phyloP scores from a whole-genome alignment of 2,329 filamentous ascomycete species.

The Rutstroemia sp. region DNA sequence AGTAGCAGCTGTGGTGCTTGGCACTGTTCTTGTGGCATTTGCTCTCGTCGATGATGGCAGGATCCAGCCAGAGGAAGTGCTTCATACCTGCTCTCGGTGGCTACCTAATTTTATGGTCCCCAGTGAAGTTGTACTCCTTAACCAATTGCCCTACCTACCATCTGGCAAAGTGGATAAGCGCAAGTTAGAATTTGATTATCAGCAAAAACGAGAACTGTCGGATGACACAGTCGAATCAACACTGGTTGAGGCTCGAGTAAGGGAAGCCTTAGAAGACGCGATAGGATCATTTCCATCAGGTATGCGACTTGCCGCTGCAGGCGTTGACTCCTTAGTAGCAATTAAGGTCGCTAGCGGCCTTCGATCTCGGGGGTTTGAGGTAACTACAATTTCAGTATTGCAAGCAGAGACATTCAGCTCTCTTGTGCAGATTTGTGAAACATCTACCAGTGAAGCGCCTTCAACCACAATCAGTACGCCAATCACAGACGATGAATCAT shows the following conservation, averaged over 20 bases:
- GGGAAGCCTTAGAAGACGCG: slow-evolving; percentile 16
- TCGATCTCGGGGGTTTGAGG: slow-evolving; percentile 44
- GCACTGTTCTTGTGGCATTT: slow-evolving; percentile 63
- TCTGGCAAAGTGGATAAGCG: slow-evolving; percentile 80
- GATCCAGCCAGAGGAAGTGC: slow-evolving; percentile 38
- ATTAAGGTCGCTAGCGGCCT: slow-evolving; percentile 60
- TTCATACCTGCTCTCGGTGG: slow-evolving; percentile 61
- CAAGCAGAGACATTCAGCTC: slow-evolving; percentile 41
- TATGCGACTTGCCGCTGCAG: slow-evolving; percentile 43
- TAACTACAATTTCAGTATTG: slow-evolving; percentile 56
- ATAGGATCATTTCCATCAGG: slow-evolving; percentile 22
- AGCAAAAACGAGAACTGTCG: slow-evolving; percentile 19
- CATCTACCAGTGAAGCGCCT: slow-evolving; percentile 9
- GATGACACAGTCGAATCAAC: slow-evolving; percentile 24
- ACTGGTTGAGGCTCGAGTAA: slow-evolving; percentile 15
- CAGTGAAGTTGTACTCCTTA: slow-evolving; percentile 57
- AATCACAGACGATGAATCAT: not conserved
- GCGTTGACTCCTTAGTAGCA: slow-evolving; percentile 59
- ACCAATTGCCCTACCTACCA: slow-evolving; percentile 63
- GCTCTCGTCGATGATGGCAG: slow-evolving; percentile 37
- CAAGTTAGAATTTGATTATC: slow-evolving; percentile 49
- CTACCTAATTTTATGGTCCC: slow-evolving; percentile 81
- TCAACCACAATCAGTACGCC: not conserved
- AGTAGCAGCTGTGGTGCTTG: slow-evolving; percentile 59
- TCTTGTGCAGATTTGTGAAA: slow-evolving; percentile 30